Conservation (phyloP, 163 green algal genomes). For the Prototheca wickerhamii region DNA sequence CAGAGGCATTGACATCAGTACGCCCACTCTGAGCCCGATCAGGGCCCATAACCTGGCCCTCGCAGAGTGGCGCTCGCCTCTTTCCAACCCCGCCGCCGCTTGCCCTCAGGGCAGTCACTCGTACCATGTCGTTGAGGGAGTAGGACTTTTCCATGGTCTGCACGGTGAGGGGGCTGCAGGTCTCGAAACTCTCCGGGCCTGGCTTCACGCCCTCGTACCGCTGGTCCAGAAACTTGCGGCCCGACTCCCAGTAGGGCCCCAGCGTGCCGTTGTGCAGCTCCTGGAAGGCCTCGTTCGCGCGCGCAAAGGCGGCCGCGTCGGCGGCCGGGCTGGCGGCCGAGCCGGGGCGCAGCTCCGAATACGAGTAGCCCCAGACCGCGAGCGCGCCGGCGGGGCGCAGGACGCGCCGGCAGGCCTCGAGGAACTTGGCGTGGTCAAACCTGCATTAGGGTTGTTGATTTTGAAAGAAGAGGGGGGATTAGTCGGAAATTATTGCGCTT, state of each 20-base stretch:
- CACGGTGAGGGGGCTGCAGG: too few species aligned
- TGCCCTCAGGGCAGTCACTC: too few species aligned
- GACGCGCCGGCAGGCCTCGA: slow-evolving; percentile 22
- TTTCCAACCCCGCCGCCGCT: too few species aligned
- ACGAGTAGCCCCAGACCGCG: slow-evolving; percentile 28
- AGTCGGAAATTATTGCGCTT: too few species aligned
- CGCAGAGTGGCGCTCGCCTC: too few species aligned
- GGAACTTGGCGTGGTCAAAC: slow-evolving; percentile 35
- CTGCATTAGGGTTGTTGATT: too few species aligned
- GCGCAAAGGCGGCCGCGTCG: neutral
- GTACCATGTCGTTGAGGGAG: neutral
- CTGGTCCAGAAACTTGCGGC: neutral
- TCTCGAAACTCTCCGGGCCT: neutral
- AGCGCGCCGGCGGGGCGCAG: slow-evolving; percentile 30
- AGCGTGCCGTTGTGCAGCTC: neutral
- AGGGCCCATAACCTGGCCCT: too few species aligned
- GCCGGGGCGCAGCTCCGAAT: neutral
- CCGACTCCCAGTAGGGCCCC: neutral
- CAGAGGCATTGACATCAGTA: too few species aligned
- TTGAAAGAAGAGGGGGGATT: too few species aligned
- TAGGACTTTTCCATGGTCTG: neutral
- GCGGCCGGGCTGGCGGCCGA: neutral
- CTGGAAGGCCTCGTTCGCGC: neutral
- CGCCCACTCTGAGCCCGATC: too few species aligned
- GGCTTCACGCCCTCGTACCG: neutral